phyloP scores from a whole-genome alignment of 768 basidiomycete species.

The Dentipellis sp. region DNA sequence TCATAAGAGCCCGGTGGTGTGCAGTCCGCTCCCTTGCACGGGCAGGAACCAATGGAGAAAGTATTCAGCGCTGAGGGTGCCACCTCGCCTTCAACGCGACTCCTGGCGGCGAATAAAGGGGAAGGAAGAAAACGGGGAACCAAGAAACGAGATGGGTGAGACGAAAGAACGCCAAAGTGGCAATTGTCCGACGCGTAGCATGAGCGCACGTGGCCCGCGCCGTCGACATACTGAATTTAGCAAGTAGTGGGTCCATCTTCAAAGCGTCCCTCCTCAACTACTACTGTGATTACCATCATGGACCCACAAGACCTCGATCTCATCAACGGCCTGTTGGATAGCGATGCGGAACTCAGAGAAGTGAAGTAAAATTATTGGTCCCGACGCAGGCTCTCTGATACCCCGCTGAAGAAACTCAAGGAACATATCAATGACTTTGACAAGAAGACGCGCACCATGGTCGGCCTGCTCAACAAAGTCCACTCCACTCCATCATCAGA shows the following conservation, averaged over 20 bases:
- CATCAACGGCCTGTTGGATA: constrained; percentile 11
- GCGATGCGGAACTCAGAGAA: constrained; percentile 11
- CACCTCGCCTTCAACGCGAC: too few relatives aligned
- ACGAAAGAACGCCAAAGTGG: too few relatives aligned
- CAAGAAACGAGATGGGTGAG: too few relatives aligned
- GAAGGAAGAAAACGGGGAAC: too few relatives aligned
- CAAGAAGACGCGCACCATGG: constrained; percentile 62
- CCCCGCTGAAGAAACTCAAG: constrained; percentile 56
- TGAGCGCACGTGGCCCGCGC: too few relatives aligned
- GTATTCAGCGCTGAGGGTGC: too few relatives aligned
- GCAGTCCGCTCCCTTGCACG: too few relatives aligned
- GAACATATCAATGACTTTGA: constrained; percentile 68
- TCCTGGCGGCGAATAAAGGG: too few relatives aligned
- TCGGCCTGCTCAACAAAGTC: constrained; percentile 70
- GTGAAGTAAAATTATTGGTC: constrained; percentile 2
- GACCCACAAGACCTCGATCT: constrained; percentile 11
- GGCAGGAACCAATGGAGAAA: too few relatives aligned
- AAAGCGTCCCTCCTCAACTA: background rate
- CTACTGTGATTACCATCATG: too few relatives aligned
- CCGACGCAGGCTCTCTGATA: too few relatives aligned
- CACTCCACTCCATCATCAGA: constrained; percentile 60
- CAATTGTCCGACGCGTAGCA: too few relatives aligned
- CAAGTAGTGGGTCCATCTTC: background rate
- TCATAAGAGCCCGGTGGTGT: background rate
- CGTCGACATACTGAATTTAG: background rate